Evolutionary conservation across 306 rosid genomes (phyloP).

Genomic region (Coriaria nepalensis): DNA sequence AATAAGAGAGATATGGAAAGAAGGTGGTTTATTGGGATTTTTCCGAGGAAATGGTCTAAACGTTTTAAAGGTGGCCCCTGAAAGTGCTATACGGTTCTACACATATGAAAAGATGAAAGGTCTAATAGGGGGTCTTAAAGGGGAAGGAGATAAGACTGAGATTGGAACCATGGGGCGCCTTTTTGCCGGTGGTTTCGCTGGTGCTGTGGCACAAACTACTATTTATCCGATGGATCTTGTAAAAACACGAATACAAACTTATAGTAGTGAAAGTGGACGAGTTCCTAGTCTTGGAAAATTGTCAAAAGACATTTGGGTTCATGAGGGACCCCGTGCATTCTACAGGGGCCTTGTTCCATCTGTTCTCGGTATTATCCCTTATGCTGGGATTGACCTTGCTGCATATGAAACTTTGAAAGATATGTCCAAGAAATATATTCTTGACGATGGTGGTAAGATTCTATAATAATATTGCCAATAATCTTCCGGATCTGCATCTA

Average conservation of each 20-base stretch:
- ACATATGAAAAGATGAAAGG: slow-evolving; percentile 63
- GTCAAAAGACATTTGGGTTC: slow-evolving; percentile 67
- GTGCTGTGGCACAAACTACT: slow-evolving; percentile 82
- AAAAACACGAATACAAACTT: slow-evolving; percentile 78
- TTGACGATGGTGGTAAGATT: slow-evolving; percentile 53
- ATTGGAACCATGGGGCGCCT: slow-evolving; percentile 61
- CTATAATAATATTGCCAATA: not conserved
- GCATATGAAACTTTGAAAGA: slow-evolving; percentile 88
- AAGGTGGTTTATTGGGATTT: slow-evolving; percentile 68
- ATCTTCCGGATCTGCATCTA: slow-evolving; percentile 5
- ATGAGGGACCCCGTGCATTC: slow-evolving; percentile 87
- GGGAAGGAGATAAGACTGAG: slow-evolving; percentile 33
- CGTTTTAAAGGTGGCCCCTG: slow-evolving; percentile 89
- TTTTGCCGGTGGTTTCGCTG: slow-evolving; percentile 78
- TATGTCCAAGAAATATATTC: slow-evolving; percentile 67
- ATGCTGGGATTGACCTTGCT: slow-evolving; percentile 92
- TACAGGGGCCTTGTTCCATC: slow-evolving; percentile 85
- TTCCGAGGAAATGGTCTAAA: slow-evolving; percentile 90
- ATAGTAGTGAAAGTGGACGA: slow-evolving; percentile 41
- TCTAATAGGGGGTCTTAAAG: slow-evolving; percentile 36
- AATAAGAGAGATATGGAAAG: slow-evolving; percentile 51
- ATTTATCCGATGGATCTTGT: slow-evolving; percentile 92
- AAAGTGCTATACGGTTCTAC: slow-evolving; percentile 86
- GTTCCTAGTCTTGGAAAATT: slow-evolving; percentile 51
- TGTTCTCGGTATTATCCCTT: slow-evolving; percentile 83